A percentile compares a stretch with the other conserved stretches of the same genome.
Conservation (phyloP, 2,329 filamentous ascomycete genomes). For the Colletotrichum sp. region DNA sequence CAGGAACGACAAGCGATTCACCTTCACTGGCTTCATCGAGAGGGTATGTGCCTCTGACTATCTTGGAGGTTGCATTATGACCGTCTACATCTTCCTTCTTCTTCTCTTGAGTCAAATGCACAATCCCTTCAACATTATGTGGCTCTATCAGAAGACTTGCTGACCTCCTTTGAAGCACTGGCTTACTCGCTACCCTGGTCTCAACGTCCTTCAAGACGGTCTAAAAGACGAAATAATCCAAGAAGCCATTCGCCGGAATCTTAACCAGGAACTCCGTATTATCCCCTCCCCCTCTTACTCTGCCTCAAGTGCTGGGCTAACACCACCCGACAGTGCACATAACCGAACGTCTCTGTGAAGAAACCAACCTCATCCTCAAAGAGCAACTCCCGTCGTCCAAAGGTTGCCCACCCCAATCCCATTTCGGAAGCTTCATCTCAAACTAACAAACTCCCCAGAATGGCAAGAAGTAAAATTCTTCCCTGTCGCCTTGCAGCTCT, state of each 20-base stretch:
- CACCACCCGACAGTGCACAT: background rate
- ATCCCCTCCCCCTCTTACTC: too few relatives aligned
- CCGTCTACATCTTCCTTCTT: too few relatives aligned
- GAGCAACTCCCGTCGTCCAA: background rate
- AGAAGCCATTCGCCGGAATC: background rate
- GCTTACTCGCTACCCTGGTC: background rate
- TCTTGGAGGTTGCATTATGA: too few relatives aligned
- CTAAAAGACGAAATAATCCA: background rate
- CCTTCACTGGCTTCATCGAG: background rate
- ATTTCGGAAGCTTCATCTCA: background rate
- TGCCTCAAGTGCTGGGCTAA: too few relatives aligned
- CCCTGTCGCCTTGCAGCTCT: slow-evolving; percentile 26
- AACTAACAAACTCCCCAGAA: slow-evolving; percentile 21
- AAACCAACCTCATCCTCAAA: background rate
- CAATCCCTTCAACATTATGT: too few relatives aligned
- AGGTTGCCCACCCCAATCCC: background rate
- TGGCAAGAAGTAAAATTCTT: slow-evolving; percentile 13
- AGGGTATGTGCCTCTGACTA: background rate
- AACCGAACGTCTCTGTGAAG: background rate
- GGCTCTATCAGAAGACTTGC: background rate
- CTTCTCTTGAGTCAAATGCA: too few relatives aligned
- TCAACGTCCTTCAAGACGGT: background rate
- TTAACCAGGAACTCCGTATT: slow-evolving; percentile 4
- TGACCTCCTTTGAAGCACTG: background rate
- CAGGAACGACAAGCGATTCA: background rate